Base-by-base conservation (phyloP, 1,284 basidiomycete genomes). In the Ceratobasidium sp. region DNA sequence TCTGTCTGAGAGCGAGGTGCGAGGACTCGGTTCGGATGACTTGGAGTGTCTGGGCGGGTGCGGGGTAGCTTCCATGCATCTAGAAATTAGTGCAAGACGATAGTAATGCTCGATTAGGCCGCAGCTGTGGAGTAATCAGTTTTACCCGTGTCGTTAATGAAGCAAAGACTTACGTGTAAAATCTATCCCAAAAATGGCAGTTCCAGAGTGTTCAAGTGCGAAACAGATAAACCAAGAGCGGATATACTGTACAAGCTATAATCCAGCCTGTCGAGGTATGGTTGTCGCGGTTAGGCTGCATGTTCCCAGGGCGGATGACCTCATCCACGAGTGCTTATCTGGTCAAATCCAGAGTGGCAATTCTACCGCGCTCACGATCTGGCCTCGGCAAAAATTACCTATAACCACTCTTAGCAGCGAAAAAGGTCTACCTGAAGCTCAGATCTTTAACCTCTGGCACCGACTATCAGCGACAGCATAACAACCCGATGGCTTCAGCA, bases 1-100 rank as follows among this genome's bases (percentile, higher is more conserved):
- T 56, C 64, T 21, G 23, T 46, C 64, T 9, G 64, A 67, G 11
- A 67, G 64, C 21, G 64, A 67, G 38, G 38, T 38, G 36, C 64
- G 64, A 44, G 64, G 64, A 14, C 64, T 67, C 25, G 64, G 44
- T 46, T 67, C 64, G 23, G 64, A 53, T 8, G 64, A 67, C 25
- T n/a, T 67, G 40, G 64, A 44, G 18, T 51, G 40, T 44, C 38
- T 42, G 9, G 64, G 25, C 7, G 51, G 11, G n/a, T 61, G 2
- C 30, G 61, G 16, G 46, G 30, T 21, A 38, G 60, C 28, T 62
- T 67, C 64, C 64, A 67, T 67, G 36, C 38, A 62, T 62, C 44
- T 44, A 62, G 44, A 23, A 33, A 62, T 30, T 30, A 33, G 12
- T 28, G 28, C 40, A n/a, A 3, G 8, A 16, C 18, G 33, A 7